These are phyloP conservation scores for Hemerocallis citrina DNA, from an alignment of 106 monocot genomes.

Conservation along the genomic window DNA sequence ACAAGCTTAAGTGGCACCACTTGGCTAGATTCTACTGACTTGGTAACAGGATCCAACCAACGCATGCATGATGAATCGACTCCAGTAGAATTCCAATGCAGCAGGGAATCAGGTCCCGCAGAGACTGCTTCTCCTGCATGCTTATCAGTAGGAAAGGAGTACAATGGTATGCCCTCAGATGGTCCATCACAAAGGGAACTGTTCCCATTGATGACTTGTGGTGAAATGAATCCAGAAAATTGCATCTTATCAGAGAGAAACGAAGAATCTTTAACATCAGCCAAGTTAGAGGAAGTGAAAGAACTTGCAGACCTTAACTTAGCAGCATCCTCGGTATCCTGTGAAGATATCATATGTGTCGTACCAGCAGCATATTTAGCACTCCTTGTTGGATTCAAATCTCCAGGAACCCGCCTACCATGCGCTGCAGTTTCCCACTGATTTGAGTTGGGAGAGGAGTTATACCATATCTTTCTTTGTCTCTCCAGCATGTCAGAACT, in stretches of 20 bases:
- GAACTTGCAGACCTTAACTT: conserved; percentile 37
- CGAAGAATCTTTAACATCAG: conserved; percentile 43
- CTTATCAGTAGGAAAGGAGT: conserved; percentile 56
- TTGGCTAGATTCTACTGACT: conserved; percentile 42
- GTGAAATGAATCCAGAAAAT: conserved; percentile 67
- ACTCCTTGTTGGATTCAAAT: conserved; percentile 23
- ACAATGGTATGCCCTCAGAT: conserved; percentile 80
- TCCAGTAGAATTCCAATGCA: conserved; percentile 43
- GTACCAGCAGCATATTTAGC: conserved; percentile 14
- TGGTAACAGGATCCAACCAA: conserved; percentile 39
- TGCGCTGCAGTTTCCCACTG: conserved; percentile 65
- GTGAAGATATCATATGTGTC: conserved; percentile 12
- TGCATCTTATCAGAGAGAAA: conserved; percentile 61
- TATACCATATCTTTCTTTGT: conserved; percentile 95
- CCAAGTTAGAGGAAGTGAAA: conserved; percentile 17
- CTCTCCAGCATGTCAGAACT: conserved; percentile 78
- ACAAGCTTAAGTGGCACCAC: conserved; percentile 67
- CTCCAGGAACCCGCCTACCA: conserved; percentile 16
- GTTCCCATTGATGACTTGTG: conserved; percentile 49
- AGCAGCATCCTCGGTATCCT: conserved; percentile 21
- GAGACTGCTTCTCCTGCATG: conserved; percentile 19
- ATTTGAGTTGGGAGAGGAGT: conserved; percentile 38
- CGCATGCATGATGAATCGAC: conserved; percentile 50
- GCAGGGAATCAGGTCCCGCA: conserved; percentile 30
- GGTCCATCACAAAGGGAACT: conserved; percentile 73